phyloP scores from a whole-genome alignment of 2,329 filamentous ascomycete genomes.

The Shiraia bambusicola region DNA sequence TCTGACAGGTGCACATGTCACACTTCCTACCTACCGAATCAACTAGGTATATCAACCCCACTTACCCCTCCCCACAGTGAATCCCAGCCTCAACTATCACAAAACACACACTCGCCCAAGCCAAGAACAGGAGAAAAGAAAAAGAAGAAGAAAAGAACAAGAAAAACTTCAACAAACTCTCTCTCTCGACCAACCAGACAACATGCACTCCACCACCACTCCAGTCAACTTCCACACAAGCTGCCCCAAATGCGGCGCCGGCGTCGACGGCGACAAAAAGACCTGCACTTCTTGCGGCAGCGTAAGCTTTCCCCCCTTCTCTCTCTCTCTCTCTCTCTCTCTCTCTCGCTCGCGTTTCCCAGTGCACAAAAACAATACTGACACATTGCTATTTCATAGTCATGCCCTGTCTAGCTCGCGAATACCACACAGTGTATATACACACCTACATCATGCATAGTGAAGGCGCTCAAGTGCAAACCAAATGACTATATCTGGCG shows the following conservation, averaged over 20 bases:
- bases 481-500: no score
- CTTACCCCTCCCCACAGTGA: constrained; percentile 35
- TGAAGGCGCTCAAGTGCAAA: no score
- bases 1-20: constrained; percentile 28
- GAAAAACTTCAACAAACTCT: neutral
- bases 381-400: constrained; percentile 9
- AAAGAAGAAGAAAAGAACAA: no score
- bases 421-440: no score
- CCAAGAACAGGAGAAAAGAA: no score
- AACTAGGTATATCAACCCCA: constrained; percentile 39
- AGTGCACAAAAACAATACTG: neutral
- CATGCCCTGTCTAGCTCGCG: constrained; percentile 26
- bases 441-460: no score
- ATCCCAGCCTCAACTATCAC: constrained; percentile 11
- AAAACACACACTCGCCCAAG: constrained; percentile 10
- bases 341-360: neutral
- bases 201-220: constrained; percentile 30
- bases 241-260: constrained; percentile 45
- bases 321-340: no score
- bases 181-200: constrained; percentile 1
- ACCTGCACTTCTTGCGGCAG: constrained; percentile 43
- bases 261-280: constrained; percentile 35
- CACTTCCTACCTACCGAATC: constrained; percentile 24
- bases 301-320: constrained; percentile 26
- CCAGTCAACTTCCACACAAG: constrained; percentile 34